Evolutionary conservation across 305 asterid species (phyloP).

Genomic region (Euphrasia arctica): DNA sequence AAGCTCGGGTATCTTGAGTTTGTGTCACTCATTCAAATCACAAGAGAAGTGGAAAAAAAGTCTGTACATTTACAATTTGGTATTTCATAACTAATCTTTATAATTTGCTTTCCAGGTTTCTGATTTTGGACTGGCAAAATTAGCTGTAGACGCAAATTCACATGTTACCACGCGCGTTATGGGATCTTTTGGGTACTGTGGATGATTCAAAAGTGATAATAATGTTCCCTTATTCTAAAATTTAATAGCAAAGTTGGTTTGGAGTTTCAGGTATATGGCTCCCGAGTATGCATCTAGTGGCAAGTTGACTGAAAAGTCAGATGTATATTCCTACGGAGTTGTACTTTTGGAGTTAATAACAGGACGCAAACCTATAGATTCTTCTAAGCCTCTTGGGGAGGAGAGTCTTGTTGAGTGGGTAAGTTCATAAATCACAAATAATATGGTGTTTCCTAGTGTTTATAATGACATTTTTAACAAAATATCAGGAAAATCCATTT

Average conservation of each 20-base stretch:
- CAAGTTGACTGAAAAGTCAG: conserved; percentile 84
- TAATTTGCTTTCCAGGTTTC: conserved; percentile 60
- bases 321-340: conserved; percentile 82
- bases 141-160: conserved; percentile 64
- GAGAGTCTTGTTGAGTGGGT: conserved; percentile 98
- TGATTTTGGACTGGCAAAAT: conserved; percentile 94
- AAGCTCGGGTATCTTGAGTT: conserved; percentile 68
- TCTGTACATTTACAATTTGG: neutral
- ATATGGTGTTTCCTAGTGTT: no score
- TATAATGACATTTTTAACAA: no score
- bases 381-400: conserved; percentile 66
- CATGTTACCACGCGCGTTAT: conserved; percentile 91
- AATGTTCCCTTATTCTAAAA: conserved; percentile 3
- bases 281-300: conserved; percentile 99
- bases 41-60: neutral
- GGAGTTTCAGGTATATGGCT: conserved; percentile 80
- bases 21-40: conserved; percentile 4
- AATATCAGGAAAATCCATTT: no score
- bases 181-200: conserved; percentile 90
- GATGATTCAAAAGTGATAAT: conserved; percentile 13
- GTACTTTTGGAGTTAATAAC: conserved; percentile 90
- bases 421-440: conserved; percentile 27
- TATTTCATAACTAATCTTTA: conserved; percentile 1
- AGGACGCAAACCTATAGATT: conserved; percentile 90
- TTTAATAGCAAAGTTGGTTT: conserved; percentile 14